phyloP scores from a whole-genome alignment of 768 basidiomycete genomes.

The Baorangia bicolor region DNA sequence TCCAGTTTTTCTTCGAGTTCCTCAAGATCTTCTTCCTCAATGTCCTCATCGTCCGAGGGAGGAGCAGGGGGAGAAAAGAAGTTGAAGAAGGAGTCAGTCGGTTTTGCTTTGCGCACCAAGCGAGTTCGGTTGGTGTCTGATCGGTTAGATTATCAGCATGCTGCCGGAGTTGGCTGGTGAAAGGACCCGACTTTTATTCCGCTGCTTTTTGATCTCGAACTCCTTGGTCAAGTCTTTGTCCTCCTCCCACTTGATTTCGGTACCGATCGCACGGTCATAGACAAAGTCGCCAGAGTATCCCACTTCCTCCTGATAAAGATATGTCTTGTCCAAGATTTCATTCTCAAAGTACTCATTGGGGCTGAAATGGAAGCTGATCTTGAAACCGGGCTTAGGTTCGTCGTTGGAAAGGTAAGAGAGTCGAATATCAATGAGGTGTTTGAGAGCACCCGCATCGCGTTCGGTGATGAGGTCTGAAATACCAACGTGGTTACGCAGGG shows the following conservation, averaged over 20 bases:
- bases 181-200: conserved; percentile 84
- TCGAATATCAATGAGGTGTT: conserved; percentile 75
- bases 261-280: conserved; percentile 91
- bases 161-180: neutral
- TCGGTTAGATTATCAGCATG: conserved; percentile 1
- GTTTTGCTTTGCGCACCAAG: conserved; percentile 80
- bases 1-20: conserved; percentile 93
- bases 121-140: conserved; percentile 83
- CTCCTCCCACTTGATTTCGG: conserved; percentile 95
- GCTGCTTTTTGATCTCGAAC: conserved; percentile 98
- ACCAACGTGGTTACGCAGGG: conserved; percentile 86
- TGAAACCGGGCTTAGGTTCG: conserved; percentile 85
- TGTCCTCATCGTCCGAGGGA: conserved; percentile 67
- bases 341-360: conserved; percentile 90
- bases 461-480: conserved; percentile 90
- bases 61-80: conserved; percentile 88
- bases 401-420: conserved; percentile 70
- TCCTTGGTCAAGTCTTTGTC: conserved; percentile 97
- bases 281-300: conserved; percentile 97
- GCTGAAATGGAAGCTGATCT: conserved; percentile 78
- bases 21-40: conserved; percentile 83
- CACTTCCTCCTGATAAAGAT: conserved; percentile 88
- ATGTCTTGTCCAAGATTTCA: conserved; percentile 84
- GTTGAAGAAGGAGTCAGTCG: conserved; percentile 97
- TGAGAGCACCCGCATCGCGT: conserved; percentile 84